Base-by-base conservation (phyloP, 306 rosid genomes). In the Cyamopsis tetragonoloba region DNA sequence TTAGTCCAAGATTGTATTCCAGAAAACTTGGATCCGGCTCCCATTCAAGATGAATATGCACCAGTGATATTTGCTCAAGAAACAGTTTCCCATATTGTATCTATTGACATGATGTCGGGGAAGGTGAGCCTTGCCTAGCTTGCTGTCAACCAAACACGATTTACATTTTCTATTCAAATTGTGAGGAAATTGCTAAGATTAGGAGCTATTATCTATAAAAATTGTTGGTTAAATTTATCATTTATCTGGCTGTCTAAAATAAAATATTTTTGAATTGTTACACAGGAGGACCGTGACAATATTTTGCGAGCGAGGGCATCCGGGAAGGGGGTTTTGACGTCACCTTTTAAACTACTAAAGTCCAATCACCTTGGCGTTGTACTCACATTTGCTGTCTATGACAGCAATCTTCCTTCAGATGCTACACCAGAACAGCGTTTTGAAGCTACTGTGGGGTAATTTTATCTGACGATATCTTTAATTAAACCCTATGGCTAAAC, bases 81-180 rank as follows among this genome's bases (percentile, higher is more conserved):
- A 84, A 93, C 98, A 7, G 98, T 93, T 64, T 84, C 98, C 55
- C 98, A 93, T 86, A 93, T 93, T 78, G 97, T 93, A 66, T 93
- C 98, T 15, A 93, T 93, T 46, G 98, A 89, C 84, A 93, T 93
- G 98, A 93, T 93, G 98, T 93, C 98, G 7, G 98, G 98, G 76
- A 93, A 89, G 96, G 98, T 93, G 64, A 30, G 84, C 62, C 62
- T 44, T 68, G 42, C 46, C 74, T 70, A 37, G 31, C 72, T 62
- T 61, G 28, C 35, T 30, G 22, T 65, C 23, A 27, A 23, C 48
- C 31, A 5, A 28, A 11, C 24, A 41, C 14, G 31, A 31, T 14
- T 51, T 54, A 30, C 46, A 10, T 20, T 48, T 38, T 58, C 27
- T 58, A 47, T 56, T 23, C 27, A 20, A 30, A 46, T 54, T 50